These are phyloP conservation scores for Phytophthora fragariae DNA, from an alignment of 352 stramenopile genomes.

Conservation along the genomic window DNA sequence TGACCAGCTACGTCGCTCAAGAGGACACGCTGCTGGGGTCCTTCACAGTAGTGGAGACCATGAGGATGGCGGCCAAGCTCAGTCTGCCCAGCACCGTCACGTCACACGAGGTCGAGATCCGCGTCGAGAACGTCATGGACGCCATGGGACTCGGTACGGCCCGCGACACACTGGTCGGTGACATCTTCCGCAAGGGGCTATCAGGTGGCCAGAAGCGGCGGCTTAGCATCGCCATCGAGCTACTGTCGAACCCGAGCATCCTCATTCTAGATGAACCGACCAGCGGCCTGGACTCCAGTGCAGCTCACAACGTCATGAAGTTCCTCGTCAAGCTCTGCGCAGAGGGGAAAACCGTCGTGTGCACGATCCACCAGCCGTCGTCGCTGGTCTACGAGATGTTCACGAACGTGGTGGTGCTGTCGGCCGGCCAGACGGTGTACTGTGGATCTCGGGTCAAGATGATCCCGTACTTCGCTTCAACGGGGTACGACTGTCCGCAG, in stretches of 20 bases:
- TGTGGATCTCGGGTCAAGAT: too few relatives aligned
- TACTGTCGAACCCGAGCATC: constrained; percentile 74
- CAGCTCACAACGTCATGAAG: constrained; percentile 59
- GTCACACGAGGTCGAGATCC: constrained; percentile 32
- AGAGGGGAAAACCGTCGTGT: constrained; percentile 74
- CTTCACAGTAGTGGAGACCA: constrained; percentile 75
- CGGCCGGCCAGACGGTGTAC: too few relatives aligned
- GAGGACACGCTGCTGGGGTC: constrained; percentile 70
- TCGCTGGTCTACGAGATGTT: constrained; percentile 22
- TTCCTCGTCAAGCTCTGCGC: constrained; percentile 45
- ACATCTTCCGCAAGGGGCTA: constrained; percentile 80
- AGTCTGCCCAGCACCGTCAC: constrained; percentile 52
- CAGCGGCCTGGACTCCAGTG: constrained; percentile 57
- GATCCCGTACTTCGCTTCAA: too few relatives aligned
- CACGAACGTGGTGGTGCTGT: too few relatives aligned
- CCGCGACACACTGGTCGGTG: constrained; percentile 67
- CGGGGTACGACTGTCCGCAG: too few relatives aligned
- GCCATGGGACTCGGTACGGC: constrained; percentile 58
- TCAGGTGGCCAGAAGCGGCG: constrained; percentile 83
- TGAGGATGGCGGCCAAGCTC: constrained; percentile 68
- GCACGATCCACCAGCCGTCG: constrained; percentile 93
- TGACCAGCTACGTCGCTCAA: constrained; percentile 75
- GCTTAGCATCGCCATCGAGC: constrained; percentile 81
- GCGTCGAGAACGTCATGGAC: constrained; percentile 62
- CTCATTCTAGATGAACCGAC: constrained; percentile 83